Evolutionary conservation across 331 rosid species (phyloP).

Genomic region (Telfairia occidentalis): DNA sequence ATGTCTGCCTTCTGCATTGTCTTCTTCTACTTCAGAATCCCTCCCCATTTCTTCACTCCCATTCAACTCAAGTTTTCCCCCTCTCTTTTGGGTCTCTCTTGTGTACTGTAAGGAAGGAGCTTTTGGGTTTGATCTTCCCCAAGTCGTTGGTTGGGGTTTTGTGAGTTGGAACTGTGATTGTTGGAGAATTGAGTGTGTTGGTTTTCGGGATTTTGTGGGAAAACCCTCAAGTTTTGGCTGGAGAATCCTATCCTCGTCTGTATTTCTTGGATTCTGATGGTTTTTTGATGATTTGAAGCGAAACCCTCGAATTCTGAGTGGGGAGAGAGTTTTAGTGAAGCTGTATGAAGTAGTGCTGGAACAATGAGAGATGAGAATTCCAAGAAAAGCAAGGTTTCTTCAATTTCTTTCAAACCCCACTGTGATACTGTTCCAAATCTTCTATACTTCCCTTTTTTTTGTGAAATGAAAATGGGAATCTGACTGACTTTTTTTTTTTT

Average conservation of each 20-base stretch:
- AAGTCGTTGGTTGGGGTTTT: too few species aligned
- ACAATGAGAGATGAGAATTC: constrained; percentile 88
- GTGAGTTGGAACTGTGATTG: too few species aligned
- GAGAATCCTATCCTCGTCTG: neutral
- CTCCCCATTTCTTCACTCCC: constrained; percentile 67
- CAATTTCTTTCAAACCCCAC: constrained; percentile 16
- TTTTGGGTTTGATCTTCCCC: constrained; percentile 4
- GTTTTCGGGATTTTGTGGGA: constrained; percentile 10
- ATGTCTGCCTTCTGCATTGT: constrained; percentile 61
- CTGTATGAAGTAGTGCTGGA: constrained; percentile 63
- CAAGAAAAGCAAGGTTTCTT: constrained; percentile 80
- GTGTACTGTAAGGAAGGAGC: constrained; percentile 20
- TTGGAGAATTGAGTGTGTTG: constrained; percentile 16
- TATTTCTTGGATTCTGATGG: constrained; percentile 11
- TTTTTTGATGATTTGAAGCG: constrained; percentile 17
- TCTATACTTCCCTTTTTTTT: constrained; percentile 11
- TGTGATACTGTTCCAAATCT: constrained; percentile 19
- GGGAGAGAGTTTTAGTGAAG: constrained; percentile 18
- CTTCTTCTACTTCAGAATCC: constrained; percentile 75
- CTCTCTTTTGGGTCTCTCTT: constrained; percentile 33
- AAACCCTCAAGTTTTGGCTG: constrained; percentile 24
- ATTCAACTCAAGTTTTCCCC: constrained; percentile 46
- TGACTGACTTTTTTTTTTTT: constrained; percentile 33
- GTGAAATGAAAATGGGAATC: constrained; percentile 24
- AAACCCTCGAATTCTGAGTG: constrained; percentile 24